These are phyloP conservation scores for Trichoderma sp. DNA, from an alignment of 2,329 filamentous ascomycete genomes.

Conservation along the genomic window DNA sequence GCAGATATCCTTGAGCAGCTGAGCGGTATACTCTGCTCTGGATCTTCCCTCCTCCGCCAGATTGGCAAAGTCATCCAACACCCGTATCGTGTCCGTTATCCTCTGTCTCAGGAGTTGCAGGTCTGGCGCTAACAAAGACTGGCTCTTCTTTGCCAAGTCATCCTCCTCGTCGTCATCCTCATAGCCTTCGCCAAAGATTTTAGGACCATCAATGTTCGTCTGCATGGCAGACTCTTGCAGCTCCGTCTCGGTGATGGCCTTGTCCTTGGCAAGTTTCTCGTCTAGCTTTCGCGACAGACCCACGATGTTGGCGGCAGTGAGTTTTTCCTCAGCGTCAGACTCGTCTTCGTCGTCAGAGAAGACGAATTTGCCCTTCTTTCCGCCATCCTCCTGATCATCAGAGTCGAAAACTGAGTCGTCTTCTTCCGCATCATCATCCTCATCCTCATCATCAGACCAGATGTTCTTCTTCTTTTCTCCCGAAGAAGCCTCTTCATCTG, in stretches of 20 bases:
- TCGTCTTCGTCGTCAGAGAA: constrained; percentile 95
- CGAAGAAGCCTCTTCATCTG: constrained; percentile 6
- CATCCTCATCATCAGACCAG: constrained; percentile 35
- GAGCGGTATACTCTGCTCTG: constrained; percentile 80
- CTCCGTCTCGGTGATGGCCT: constrained; percentile 79
- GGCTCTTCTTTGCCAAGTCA: constrained; percentile 55
- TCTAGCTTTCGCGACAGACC: constrained; percentile 86
- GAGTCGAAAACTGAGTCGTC: constrained; percentile 69
- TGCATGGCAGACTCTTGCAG: constrained; percentile 81
- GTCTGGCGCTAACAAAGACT: constrained; percentile 75
- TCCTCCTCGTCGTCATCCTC: constrained; percentile 59
- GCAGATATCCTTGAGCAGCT: constrained; percentile 88
- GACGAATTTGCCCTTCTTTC: constrained; percentile 58
- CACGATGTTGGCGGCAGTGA: constrained; percentile 95
- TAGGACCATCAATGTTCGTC: constrained; percentile 84
- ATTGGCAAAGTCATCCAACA: constrained; percentile 83
- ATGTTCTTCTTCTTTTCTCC: constrained; percentile 15
- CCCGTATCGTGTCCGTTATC: constrained; percentile 89
- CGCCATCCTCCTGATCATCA: constrained; percentile 53
- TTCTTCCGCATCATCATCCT: constrained; percentile 40
- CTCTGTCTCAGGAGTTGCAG: constrained; percentile 82
- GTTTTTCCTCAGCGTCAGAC: constrained; percentile 80
- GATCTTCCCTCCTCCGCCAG: constrained; percentile 77
- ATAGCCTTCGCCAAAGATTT: constrained; percentile 54
- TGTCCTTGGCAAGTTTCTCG: constrained; percentile 70